Base-by-base conservation (phyloP, 495 filamentous ascomycete genomes). In the Geopyxis carbonaria region DNA sequence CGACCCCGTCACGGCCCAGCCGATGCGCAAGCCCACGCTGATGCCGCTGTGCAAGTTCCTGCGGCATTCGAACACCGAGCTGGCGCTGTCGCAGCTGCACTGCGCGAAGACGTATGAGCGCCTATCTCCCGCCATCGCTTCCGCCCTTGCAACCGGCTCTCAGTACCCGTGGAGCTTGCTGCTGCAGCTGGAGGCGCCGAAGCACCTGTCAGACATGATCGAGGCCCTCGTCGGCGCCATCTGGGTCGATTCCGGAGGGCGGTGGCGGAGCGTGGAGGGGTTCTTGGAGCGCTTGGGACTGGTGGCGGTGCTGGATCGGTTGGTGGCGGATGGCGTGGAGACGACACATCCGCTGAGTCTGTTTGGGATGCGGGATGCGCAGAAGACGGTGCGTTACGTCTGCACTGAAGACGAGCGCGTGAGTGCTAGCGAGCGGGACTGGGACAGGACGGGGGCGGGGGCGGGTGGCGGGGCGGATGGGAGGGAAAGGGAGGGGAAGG, bases 201-300 rank as follows among this genome's bases (percentile, higher is more conserved):
- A 94, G 46, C 80, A 81, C 64, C 75, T 80, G 59, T 89, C 79
- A 0, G 87, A 97, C 51, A 61, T 93, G 7, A 62, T 93, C 27
- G 89, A 97, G 64, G 70, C 66, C 34, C 44, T 87, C 1, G 57
- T 94, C 1, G 89, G 83, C 0, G 89, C 87, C 0, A 70, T 93
- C 0, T 97, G 78, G 61, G 63, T 92, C 35, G 89, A 94, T 53
- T 80, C 74, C 0, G 45, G 51, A 3, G 79, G 80, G 2, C 59
- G 69, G 3, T 48, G 86, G 18, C 59, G 55, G 0, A 57, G 43
- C 0, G 84, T 78, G 44, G 57, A 61, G 19, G 41, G 22, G 0
- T 67, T 93, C 25, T 45, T 78, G 0, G 72, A 79, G 43, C 51
- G 63, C 1, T 47, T 80, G 0, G 82, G 84, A 0, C 57, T 93